Evolutionary conservation across 208 protist species (phyloP).

Genomic region (Wallacemonas sp.): DNA sequence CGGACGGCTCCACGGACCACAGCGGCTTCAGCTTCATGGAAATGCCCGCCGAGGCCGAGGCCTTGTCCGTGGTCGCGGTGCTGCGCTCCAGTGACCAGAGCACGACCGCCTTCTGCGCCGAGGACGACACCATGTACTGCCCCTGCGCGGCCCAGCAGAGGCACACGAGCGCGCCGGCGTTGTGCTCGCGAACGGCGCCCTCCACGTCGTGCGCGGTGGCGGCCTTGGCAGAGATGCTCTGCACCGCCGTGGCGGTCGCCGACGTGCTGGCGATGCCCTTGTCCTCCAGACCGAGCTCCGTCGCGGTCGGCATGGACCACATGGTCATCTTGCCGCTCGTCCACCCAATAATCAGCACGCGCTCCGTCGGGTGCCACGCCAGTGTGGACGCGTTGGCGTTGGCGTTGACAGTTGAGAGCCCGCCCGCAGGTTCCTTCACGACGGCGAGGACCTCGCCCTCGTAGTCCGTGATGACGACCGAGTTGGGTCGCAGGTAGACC

Average conservation of each 20-base stretch:
- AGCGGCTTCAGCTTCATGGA: slow-evolving; percentile 48
- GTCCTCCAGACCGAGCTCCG: slow-evolving; percentile 35
- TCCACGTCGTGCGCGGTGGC: slow-evolving; percentile 50
- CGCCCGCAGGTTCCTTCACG: slow-evolving; percentile 37
- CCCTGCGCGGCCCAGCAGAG: slow-evolving; percentile 64
- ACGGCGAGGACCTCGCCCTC: slow-evolving; percentile 77
- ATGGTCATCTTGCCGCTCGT: slow-evolving; percentile 71
- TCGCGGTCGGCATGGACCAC: slow-evolving; percentile 52
- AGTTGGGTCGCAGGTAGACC: slow-evolving; percentile 57
- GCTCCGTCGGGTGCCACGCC: slow-evolving; percentile 85
- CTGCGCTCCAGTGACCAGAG: slow-evolving; percentile 73
- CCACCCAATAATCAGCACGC: slow-evolving; percentile 83
- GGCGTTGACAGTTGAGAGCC: slow-evolving; percentile 25
- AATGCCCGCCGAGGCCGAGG: slow-evolving; percentile 21
- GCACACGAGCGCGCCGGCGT: slow-evolving; percentile 43
- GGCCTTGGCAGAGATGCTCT: slow-evolving; percentile 40
- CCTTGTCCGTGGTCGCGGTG: slow-evolving; percentile 24
- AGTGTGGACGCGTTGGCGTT: slow-evolving; percentile 45
- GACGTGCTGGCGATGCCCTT: slow-evolving; percentile 22
- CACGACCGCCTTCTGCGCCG: slow-evolving; percentile 50
- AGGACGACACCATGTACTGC: slow-evolving; percentile 63
- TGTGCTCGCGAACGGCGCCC: slow-evolving; percentile 65
- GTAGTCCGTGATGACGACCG: slow-evolving; percentile 76
- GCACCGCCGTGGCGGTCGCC: slow-evolving; percentile 22
- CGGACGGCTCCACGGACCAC: slow-evolving; percentile 65